phyloP scores from a whole-genome alignment of 805 yeast genomes.

The Starmerella floris region DNA sequence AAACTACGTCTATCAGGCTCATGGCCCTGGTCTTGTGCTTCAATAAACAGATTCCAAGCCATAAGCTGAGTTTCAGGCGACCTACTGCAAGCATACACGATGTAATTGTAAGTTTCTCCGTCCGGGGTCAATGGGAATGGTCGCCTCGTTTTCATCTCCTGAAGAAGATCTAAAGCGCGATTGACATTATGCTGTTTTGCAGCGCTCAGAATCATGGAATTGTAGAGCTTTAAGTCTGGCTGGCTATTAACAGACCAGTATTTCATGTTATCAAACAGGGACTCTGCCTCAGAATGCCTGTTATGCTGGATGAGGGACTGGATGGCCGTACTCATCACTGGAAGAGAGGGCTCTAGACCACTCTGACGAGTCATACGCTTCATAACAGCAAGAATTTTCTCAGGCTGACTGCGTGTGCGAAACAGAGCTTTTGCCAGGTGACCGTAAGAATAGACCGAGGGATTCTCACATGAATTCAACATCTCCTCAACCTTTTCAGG shows the following conservation, averaged over 20 bases:
- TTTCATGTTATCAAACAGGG: conserved; percentile 73
- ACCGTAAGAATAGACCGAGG: conserved; percentile 24
- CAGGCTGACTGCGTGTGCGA: conserved; percentile 21
- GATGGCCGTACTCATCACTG: conserved; percentile 43
- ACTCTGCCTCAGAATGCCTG: conserved; percentile 47
- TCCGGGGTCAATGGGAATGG: conserved; percentile 31
- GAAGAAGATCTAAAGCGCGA: conserved; percentile 59
- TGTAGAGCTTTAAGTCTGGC: conserved; percentile 59
- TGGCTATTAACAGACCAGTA: conserved; percentile 51
- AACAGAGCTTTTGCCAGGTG: conserved; percentile 26
- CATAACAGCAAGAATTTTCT: conserved; percentile 15
- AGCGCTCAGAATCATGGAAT: conserved; percentile 55
- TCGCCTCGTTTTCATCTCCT: conserved; percentile 43
- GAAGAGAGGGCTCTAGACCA: conserved; percentile 21
- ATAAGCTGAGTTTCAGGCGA: conserved; percentile 34
- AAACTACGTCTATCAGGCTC: conserved; percentile 34
- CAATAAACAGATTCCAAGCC: conserved; percentile 71
- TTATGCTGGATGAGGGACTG: conserved; percentile 44
- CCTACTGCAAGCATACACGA: conserved; percentile 58
- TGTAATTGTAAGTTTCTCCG: conserved; percentile 36
- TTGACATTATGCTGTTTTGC: conserved; percentile 52
- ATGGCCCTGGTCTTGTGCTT: conserved; percentile 36
- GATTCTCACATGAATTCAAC: conserved; percentile 16
- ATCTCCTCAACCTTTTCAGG: conserved; percentile 22
- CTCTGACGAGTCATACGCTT: conserved; percentile 18